Evolutionary conservation across 805 yeast genomes (phyloP).

Genomic region (Starmerella vaccinii): DNA sequence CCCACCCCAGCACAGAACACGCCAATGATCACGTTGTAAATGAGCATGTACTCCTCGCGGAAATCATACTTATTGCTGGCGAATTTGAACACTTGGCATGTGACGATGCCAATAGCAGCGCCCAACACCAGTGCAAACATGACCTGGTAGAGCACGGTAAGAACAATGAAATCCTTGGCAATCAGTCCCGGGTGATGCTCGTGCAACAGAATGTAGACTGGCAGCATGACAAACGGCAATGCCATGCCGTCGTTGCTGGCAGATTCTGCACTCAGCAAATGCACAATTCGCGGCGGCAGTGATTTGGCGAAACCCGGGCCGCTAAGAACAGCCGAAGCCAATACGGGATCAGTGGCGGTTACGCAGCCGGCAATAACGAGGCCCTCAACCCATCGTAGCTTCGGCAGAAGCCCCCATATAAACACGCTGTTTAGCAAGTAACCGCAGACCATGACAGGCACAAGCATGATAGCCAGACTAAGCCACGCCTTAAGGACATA

Average conservation of each 20-base stretch:
- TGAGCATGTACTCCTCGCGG: slow-evolving; percentile 31
- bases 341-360: slow-evolving; percentile 68
- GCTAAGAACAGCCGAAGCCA: slow-evolving; percentile 42
- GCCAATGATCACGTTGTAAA: slow-evolving; percentile 46
- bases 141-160: slow-evolving; percentile 49
- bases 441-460: slow-evolving; percentile 63
- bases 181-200: slow-evolving; percentile 39
- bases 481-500: slow-evolving; percentile 52
- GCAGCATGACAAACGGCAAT: slow-evolving; percentile 53
- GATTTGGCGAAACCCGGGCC: slow-evolving; percentile 64
- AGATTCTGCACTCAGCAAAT: slow-evolving; percentile 57
- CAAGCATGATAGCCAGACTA: slow-evolving; percentile 46
- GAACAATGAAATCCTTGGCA: slow-evolving; percentile 52
- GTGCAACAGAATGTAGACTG: slow-evolving; percentile 45
- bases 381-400: slow-evolving; percentile 44
- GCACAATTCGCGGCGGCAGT: slow-evolving; percentile 48
- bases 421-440: slow-evolving; percentile 58
- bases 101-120: slow-evolving; percentile 41
- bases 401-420: slow-evolving; percentile 52
- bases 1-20: slow-evolving; percentile 52
- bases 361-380: slow-evolving; percentile 58
- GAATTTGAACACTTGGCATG: slow-evolving; percentile 43
- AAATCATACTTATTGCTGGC: slow-evolving; percentile 28
- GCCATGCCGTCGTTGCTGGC: slow-evolving; percentile 63
- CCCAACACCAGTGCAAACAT: slow-evolving; percentile 44